phyloP scores from a whole-genome alignment of 2,329 filamentous ascomycete genomes.

The Kalaharituber pfeilii region DNA sequence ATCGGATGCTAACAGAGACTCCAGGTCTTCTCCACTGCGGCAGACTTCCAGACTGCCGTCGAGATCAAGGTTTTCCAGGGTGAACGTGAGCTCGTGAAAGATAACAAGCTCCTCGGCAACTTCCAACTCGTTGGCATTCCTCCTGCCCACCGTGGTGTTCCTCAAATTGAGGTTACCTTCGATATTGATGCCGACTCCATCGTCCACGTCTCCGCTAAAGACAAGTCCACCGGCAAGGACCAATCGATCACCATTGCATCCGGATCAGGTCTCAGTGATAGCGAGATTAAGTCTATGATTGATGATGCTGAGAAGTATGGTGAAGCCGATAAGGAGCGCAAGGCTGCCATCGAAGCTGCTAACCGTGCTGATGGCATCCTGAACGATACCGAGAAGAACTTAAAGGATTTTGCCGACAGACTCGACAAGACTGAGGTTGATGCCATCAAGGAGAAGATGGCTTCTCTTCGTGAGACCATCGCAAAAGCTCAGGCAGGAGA shows the following conservation, averaged over 20 bases:
- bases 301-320: constrained; percentile 94
- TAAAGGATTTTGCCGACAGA: constrained; percentile 90
- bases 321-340: constrained; percentile 90
- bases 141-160: constrained; percentile 86
- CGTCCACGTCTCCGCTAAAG: constrained; percentile 93
- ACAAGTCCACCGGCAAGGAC: constrained; percentile 98
- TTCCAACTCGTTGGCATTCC: constrained; percentile 98
- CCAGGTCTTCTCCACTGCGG: constrained; percentile 93
- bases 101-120: constrained; percentile 98
- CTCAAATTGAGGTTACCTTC: constrained; percentile 94
- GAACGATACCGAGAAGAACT: constrained; percentile 94
- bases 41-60: constrained; percentile 95
- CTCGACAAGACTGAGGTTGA: constrained; percentile 94
- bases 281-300: constrained; percentile 95
- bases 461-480: constrained; percentile 68
- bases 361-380: constrained; percentile 93
- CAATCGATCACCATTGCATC: constrained; percentile 98
- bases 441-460: constrained; percentile 84
- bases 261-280: constrained; percentile 85
- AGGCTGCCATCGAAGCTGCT: constrained; percentile 82
- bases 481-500: constrained; percentile 91
- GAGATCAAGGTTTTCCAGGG: constrained; percentile 99
- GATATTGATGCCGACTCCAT: constrained; percentile 97
- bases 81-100: constrained; percentile 95
- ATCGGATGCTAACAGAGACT: too few relatives aligned